Evolutionary conservation across 225 moss, liverwort and hornwort genomes (phyloP), one percentile per base, ranked within the genome.

Genomic region (Polytrichum formosum): DNA sequence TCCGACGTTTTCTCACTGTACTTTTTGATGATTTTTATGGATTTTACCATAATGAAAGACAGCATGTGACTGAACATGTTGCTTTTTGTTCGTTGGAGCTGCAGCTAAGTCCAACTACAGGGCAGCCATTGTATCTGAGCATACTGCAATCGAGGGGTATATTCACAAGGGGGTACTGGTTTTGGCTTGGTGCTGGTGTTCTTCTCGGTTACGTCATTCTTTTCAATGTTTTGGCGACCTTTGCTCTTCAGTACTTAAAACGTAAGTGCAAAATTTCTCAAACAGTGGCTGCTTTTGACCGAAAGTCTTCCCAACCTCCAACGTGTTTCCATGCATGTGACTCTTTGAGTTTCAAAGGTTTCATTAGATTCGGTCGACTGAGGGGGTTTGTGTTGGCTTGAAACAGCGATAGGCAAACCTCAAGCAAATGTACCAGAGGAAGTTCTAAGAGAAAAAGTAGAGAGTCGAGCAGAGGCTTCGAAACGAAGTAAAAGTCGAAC

Each of bases 121-220:
- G 82, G 35, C 68, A 2, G 58, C 80, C 82, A 54, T 37, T 89
- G 31, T 77, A 76, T 67, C 60, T 81, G 77, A 79, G 84, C 65
- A 72, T 95, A 66, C 76, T 95, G 17, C 53, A 83, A 72, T 68
- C 84, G 53, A 92, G 94, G 64, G 85, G 92, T 33, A 54, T 95
- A 73, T 89, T 85, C 56, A 89, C 90, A 25, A 84, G 89, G 65
- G 79, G 90, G 53, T 92, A 95, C 69, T 95, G 92, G 92, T 95
- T 82, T 73, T 95, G 94, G 94, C 75, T 95, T 70, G 94, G 94
- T 64, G 29, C 82, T 55, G 85, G 20, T 54, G 89, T 79, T 53
- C 83, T 95, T 70, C 10, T 87, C 55, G 72, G 83, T 65, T 95
- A 95, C 71, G 28, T 70, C 63, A 65, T 78, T 58, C 26, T 95